Percentiles rank a stretch among this genome's conserved stretches.
These are phyloP conservation scores for Solanum tarapatanum DNA, from an alignment of 257 asterid genomes.

Conservation along the genomic window DNA sequence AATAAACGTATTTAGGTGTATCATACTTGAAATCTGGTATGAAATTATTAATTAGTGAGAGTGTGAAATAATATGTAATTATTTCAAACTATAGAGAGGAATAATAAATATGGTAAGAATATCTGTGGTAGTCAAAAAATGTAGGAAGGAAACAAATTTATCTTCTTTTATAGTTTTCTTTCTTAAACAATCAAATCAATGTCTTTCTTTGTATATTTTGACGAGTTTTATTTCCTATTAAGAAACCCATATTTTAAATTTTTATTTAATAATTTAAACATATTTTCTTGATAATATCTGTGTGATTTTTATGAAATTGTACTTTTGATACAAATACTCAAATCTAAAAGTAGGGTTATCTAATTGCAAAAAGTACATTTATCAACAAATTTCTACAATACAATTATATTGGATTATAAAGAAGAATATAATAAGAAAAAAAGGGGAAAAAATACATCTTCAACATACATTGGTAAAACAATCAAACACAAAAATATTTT, in stretches of 20 bases:
- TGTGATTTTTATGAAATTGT: neutral
- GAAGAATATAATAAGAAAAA: neutral
- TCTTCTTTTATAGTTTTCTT: neutral
- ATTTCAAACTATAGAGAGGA: too few relatives aligned
- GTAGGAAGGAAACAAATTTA: neutral
- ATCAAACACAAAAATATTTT: neutral
- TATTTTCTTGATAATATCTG: neutral
- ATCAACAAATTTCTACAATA: neutral
- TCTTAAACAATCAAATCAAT: neutral
- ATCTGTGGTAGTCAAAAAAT: neutral
- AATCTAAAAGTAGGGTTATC: neutral
- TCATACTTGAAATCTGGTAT: too few relatives aligned
- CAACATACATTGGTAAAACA: neutral
- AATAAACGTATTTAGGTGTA: too few relatives aligned
- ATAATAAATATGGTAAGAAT: too few relatives aligned
- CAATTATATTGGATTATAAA: neutral
- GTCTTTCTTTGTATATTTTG: neutral
- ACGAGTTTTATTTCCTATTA: neutral
- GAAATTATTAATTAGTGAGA: too few relatives aligned
- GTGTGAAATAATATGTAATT: too few relatives aligned
- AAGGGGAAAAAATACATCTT: neutral
- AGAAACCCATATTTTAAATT: neutral
- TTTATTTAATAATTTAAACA: neutral
- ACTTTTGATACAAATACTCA: neutral
- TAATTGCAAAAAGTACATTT: neutral